Evolutionary conservation across 768 basidiomycete species (phyloP).

Genomic region (Termitomyces titanicus): DNA sequence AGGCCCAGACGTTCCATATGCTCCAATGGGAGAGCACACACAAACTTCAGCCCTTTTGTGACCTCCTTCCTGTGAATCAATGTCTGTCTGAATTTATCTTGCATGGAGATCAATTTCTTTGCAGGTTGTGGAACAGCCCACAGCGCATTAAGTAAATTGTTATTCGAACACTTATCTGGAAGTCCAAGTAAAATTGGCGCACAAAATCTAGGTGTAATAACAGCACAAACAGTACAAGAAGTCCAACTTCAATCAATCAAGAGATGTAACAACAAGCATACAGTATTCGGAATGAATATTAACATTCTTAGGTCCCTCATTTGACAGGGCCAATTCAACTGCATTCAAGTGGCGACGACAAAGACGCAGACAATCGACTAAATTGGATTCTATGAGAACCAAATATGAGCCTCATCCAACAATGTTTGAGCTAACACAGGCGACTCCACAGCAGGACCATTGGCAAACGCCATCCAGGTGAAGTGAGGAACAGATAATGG

Average conservation of each 20-base stretch:
- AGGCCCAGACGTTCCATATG: not conserved
- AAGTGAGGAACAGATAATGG: no score
- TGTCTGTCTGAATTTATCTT: not conserved
- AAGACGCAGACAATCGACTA: not conserved
- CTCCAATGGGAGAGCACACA: not conserved
- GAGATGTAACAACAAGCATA: conserved; percentile 14
- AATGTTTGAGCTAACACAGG: not conserved
- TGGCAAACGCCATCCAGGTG: no score
- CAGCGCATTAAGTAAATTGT: conserved; percentile 8
- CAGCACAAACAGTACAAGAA: conserved; percentile 10
- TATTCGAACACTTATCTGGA: conserved; percentile 16
- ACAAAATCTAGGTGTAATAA: conserved; percentile 23
- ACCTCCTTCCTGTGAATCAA: not conserved
- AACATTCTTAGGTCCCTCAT: not conserved
- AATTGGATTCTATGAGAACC: not conserved
- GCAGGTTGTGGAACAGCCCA: conserved; percentile 24
- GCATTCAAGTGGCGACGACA: not conserved
- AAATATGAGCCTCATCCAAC: not conserved
- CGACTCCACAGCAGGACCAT: not conserved
- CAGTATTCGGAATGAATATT: conserved; percentile 14
- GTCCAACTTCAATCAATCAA: conserved; percentile 13
- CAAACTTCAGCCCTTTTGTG: not conserved
- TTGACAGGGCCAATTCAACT: not conserved
- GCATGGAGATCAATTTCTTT: conserved; percentile 14
- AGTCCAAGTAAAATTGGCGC: conserved; percentile 28